A percentile compares a stretch with the other conserved stretches of the same genome.
Evolutionary conservation across 805 yeast species (phyloP).

Genomic region (Alloascoidea africana): DNA sequence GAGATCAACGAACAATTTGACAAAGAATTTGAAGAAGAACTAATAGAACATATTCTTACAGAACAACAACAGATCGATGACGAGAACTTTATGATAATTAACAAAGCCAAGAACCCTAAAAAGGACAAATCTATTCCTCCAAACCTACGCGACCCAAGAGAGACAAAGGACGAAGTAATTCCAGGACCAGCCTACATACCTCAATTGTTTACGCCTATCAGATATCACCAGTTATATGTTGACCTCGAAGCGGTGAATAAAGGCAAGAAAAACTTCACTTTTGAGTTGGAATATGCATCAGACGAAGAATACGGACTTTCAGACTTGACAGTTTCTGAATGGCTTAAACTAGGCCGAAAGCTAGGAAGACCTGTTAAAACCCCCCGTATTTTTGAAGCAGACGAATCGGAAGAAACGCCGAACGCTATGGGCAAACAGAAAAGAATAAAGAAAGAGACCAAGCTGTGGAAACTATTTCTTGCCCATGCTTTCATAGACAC

Average conservation of each 20-base stretch:
- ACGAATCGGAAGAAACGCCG: neutral
- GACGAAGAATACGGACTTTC: conserved; percentile 51
- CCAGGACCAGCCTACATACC: conserved; percentile 68
- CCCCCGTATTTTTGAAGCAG: neutral
- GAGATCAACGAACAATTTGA: conserved; percentile 30
- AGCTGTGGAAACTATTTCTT: neutral
- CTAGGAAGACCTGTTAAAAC: conserved; percentile 4
- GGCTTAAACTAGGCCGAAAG: conserved; percentile 31
- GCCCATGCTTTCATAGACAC: neutral
- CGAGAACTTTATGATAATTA: conserved; percentile 13
- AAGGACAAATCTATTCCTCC: conserved; percentile 48
- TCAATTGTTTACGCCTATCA: conserved; percentile 58
- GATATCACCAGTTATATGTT: conserved; percentile 62
- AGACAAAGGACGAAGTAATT: conserved; percentile 15
- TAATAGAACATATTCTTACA: conserved; percentile 7
- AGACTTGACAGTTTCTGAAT: conserved; percentile 42
- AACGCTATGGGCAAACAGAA: neutral
- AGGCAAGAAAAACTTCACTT: conserved; percentile 19
- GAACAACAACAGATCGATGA: conserved; percentile 9
- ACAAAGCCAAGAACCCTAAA: conserved; percentile 13
- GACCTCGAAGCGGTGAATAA: conserved; percentile 38
- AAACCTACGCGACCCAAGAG: conserved; percentile 32
- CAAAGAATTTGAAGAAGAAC: conserved; percentile 13
- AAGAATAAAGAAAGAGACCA: neutral
- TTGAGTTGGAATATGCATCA: conserved; percentile 37